phyloP scores from a whole-genome alignment of 306 rosid species.

The Erythrophleum fordii region DNA sequence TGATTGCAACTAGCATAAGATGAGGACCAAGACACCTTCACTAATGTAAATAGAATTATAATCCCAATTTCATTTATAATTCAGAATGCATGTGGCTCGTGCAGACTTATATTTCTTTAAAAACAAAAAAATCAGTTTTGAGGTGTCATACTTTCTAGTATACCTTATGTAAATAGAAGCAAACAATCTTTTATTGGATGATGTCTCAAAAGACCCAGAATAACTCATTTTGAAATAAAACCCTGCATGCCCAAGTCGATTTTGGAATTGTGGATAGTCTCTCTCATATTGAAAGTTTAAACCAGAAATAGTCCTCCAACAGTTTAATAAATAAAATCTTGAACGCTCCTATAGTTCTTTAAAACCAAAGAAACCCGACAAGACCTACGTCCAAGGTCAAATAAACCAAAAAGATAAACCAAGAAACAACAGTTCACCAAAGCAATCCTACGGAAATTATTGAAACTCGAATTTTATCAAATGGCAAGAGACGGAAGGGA shows the following conservation, averaged over 20 bases:
- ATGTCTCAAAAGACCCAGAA: not conserved
- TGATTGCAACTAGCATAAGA: not conserved
- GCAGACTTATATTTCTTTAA: not conserved
- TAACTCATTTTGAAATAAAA: conserved; percentile 1
- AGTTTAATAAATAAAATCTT: not conserved
- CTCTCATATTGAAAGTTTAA: conserved; percentile 13
- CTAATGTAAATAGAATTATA: not conserved
- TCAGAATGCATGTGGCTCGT: not conserved
- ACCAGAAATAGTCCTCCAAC: not conserved
- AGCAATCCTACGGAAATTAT: not conserved
- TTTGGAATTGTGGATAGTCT: not conserved
- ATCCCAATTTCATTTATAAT: not conserved
- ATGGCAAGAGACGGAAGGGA: not conserved
- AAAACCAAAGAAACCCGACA: conserved; percentile 6
- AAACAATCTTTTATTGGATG: conserved; percentile 17
- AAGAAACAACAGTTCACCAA: not conserved
- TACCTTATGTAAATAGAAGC: not conserved
- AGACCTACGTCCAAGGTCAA: conserved; percentile 9
- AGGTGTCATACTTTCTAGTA: conserved; percentile 1
- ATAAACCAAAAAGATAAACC: not conserved
- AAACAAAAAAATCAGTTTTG: not conserved
- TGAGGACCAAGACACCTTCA: not conserved
- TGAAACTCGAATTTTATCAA: not conserved
- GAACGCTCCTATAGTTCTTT: not conserved
- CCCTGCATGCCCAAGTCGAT: conserved; percentile 1